Conservation (phyloP, 306 rosid species). For the Castanea mollissima region DNA sequence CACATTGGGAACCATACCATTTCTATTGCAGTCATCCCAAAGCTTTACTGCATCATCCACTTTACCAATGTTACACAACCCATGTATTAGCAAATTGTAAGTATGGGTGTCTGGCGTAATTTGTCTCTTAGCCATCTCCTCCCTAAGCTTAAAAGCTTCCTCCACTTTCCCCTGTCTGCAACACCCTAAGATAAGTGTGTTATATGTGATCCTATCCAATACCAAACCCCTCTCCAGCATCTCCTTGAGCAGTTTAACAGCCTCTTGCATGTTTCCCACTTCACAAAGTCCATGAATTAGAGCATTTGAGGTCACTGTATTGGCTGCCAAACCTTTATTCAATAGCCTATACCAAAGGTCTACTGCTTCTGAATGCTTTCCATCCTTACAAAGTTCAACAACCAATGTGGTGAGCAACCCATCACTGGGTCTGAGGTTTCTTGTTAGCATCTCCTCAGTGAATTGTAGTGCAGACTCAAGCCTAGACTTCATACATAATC, state of each 20-base stretch:
- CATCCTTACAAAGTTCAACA: slow-evolving; percentile 55
- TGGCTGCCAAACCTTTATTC: slow-evolving; percentile 49
- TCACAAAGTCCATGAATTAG: slow-evolving; percentile 66
- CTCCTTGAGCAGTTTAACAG: slow-evolving; percentile 27
- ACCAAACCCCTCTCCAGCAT: slow-evolving; percentile 59
- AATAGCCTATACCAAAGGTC: slow-evolving; percentile 67
- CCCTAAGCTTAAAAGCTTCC: slow-evolving; percentile 51
- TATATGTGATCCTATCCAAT: slow-evolving; percentile 60
- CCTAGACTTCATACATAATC: slow-evolving; percentile 46
- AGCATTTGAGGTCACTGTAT: slow-evolving; percentile 61
- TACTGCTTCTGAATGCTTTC: slow-evolving; percentile 52
- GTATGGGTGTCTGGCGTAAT: slow-evolving; percentile 60
- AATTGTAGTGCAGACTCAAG: slow-evolving; percentile 47
- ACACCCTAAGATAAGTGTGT: slow-evolving; percentile 64
- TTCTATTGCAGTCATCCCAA: slow-evolving; percentile 47
- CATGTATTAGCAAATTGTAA: slow-evolving; percentile 59
- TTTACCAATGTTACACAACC: slow-evolving; percentile 54
- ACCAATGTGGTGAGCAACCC: slow-evolving; percentile 58
- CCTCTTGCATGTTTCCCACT: slow-evolving; percentile 47
- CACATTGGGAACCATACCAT: slow-evolving; percentile 54
- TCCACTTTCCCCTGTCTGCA: slow-evolving; percentile 51
- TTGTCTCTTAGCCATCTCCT: slow-evolving; percentile 51
- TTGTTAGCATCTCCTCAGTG: slow-evolving; percentile 38
- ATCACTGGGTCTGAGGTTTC: slow-evolving; percentile 55
- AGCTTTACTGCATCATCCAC: slow-evolving; percentile 48